These are phyloP conservation scores for Earliella scabrosa DNA, from an alignment of 1,284 basidiomycete species.

Conservation along the genomic window DNA sequence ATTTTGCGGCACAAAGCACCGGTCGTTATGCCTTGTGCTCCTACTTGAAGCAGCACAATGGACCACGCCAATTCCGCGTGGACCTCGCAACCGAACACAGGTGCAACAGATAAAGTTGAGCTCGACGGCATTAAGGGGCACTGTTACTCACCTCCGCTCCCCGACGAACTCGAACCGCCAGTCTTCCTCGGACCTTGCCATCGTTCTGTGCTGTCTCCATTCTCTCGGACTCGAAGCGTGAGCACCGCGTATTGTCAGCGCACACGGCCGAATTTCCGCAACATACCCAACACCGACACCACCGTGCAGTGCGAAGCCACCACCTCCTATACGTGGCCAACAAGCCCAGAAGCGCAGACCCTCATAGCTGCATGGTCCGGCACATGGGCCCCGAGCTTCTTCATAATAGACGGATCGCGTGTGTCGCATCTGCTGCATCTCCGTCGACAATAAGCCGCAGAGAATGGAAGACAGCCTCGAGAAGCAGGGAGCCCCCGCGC, in stretches of 20 bases:
- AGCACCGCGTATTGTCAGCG: too few species aligned
- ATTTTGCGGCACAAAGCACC: background rate
- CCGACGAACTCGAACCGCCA: background rate
- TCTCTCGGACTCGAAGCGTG: too few species aligned
- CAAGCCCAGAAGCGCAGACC: background rate
- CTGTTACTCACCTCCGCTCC: background rate
- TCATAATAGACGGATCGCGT: background rate
- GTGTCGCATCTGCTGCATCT: background rate
- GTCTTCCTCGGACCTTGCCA: background rate
- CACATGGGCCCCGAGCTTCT: background rate
- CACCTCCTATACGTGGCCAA: background rate
- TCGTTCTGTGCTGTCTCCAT: too few species aligned
- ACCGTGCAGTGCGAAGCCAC: background rate
- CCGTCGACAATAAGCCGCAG: background rate
- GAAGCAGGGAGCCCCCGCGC: background rate
- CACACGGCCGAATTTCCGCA: too few species aligned
- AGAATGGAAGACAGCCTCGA: background rate
- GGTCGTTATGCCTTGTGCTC: background rate
- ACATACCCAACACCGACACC: too few species aligned
- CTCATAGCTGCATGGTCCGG: too few species aligned
- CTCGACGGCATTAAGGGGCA: background rate
- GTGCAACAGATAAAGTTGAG: background rate
- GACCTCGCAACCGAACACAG: background rate
- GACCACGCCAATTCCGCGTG: background rate
- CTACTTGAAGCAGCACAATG: background rate